Base-by-base conservation (phyloP, 169 alveolate genomes). In the Cryptosporidium meleagridis region DNA sequence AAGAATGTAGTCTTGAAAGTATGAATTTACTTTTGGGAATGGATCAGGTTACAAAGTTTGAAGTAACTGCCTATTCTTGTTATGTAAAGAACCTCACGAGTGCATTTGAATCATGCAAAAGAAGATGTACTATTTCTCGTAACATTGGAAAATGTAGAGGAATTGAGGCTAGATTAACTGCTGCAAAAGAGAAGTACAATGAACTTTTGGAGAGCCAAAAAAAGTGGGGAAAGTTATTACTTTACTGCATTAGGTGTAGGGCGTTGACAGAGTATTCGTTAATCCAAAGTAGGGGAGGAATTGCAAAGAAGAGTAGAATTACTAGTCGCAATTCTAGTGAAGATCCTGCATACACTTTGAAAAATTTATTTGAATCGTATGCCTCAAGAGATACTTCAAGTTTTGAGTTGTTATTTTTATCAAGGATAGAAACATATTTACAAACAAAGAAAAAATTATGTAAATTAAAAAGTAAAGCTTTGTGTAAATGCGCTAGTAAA, bases 81-180 rank as follows among this genome's bases (percentile, higher is more conserved):
- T 65, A 65, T 29, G 0, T 65, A 3, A 31, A 65, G 51, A 14
- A 65, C 23, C 72, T 65, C 18, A 21, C 0, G 14, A 37, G 18
- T 2, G 51, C 72, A 6, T 9, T 65, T 0, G 33, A 65, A 31
- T 21, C 41, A 65, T 65, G 72, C 51, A 65, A 33, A 65, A 65
- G 52, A 18, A 65, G 48, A 37, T 65, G 72, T 65, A 33, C 7
- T 0, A 5, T 65, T 37, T 65, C 72, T 31, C 44, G 51, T 21
- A 65, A 52, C 1, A 14, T 65, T 16, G 72, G 72, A 65, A 65
- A 12, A 37, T 65, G 72, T n/a, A 31, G 26, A 33, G 72, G 72
- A 31, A 33, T 65, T 12, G 72, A 31, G 12, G 29, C 0, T 1
- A 65, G 72, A 65, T 33, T 65, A 33, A 33, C 26, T 2, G 12